These are phyloP conservation scores for Trichoderma guizhouense DNA, from an alignment of 2,329 filamentous ascomycete genomes.

Conservation along the genomic window DNA sequence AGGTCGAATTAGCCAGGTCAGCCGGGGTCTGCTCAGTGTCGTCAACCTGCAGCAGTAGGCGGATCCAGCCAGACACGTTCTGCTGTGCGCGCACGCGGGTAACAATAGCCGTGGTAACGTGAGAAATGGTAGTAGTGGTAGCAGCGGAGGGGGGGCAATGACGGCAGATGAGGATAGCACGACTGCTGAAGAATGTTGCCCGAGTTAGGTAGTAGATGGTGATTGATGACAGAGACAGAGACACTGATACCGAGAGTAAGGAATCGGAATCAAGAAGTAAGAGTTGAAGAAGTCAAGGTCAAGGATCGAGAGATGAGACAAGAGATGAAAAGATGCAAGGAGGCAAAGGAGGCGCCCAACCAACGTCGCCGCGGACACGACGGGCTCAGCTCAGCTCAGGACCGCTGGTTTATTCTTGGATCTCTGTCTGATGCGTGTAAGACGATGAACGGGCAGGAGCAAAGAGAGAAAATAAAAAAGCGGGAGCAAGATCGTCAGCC, in stretches of 20 bases:
- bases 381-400: neutral
- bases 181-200: neutral
- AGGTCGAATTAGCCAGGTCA: conserved; percentile 26
- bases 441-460: neutral
- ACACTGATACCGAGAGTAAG: neutral
- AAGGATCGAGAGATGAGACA: neutral
- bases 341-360: neutral
- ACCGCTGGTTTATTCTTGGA: conserved; percentile 2
- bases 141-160: neutral
- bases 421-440: neutral
- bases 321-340: neutral
- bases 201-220: neutral
- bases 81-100: conserved; percentile 15
- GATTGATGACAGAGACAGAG: neutral
- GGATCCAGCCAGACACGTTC: conserved; percentile 18
- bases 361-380: neutral
- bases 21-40: conserved; percentile 22
- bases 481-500: conserved; percentile 1
- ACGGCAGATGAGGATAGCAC: neutral
- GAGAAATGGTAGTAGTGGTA: neutral
- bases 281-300: neutral
- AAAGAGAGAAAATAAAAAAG: neutral
- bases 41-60: conserved; percentile 26
- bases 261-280: neutral
- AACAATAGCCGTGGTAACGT: conserved; percentile 17